These are phyloP conservation scores for Penicillium sp. DNA, from an alignment of 2,329 filamentous ascomycete genomes.

Conservation along the genomic window DNA sequence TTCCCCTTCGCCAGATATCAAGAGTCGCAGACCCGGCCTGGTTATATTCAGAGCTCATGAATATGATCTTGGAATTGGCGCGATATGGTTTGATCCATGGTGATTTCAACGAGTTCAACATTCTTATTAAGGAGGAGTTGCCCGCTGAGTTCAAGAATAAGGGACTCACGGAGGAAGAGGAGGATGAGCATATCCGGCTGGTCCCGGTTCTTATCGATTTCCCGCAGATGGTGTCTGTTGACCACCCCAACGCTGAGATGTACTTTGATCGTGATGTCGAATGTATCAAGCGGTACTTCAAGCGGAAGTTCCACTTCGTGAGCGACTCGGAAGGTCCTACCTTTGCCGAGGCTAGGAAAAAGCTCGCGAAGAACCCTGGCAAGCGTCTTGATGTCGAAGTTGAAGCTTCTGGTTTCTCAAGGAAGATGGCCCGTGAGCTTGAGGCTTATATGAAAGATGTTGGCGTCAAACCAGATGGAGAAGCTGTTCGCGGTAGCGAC, in stretches of 20 bases:
- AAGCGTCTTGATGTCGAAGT: slow-evolving; percentile 80
- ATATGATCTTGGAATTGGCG: slow-evolving; percentile 77
- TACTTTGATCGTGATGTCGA: slow-evolving; percentile 96
- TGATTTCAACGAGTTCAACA: slow-evolving; percentile 99
- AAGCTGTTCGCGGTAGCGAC: slow-evolving; percentile 31
- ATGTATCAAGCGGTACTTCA: slow-evolving; percentile 93
- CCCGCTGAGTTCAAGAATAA: slow-evolving; percentile 36
- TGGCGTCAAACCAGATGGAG: slow-evolving; percentile 54
- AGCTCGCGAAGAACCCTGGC: slow-evolving; percentile 57
- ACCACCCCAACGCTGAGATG: slow-evolving; percentile 89
- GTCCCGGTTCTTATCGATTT: slow-evolving; percentile 92
- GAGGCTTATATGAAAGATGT: slow-evolving; percentile 81
- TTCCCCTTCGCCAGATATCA: slow-evolving; percentile 84
- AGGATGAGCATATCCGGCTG: slow-evolving; percentile 50
- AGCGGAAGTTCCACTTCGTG: slow-evolving; percentile 81
- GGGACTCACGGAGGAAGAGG: slow-evolving; percentile 32
- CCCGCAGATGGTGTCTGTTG: slow-evolving; percentile 95
- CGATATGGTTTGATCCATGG: slow-evolving; percentile 89
- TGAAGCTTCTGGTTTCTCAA: slow-evolving; percentile 90
- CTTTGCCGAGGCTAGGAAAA: slow-evolving; percentile 78
- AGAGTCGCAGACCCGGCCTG: slow-evolving; percentile 74
- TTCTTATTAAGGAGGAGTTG: slow-evolving; percentile 76
- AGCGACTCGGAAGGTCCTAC: slow-evolving; percentile 78
- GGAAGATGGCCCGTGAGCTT: slow-evolving; percentile 92
- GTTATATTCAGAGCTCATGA: slow-evolving; percentile 90